Percentiles rank a stretch among this genome's conserved stretches.
phyloP scores from a whole-genome alignment of 1,284 basidiomycete species.

The Neonothopanus nambi region DNA sequence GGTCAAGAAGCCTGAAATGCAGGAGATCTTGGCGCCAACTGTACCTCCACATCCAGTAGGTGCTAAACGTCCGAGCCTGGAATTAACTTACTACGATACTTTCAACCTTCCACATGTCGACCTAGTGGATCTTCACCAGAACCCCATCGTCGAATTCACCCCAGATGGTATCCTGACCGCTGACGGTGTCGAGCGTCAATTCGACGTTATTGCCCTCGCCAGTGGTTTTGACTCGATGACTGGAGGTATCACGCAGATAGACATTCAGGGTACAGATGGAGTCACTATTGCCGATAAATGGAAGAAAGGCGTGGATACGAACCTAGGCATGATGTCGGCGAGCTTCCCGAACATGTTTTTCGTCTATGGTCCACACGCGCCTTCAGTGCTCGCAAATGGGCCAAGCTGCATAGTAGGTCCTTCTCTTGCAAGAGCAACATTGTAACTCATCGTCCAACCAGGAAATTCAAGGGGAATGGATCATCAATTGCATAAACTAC shows the following conservation, averaged over 20 bases:
- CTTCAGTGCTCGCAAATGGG: conserved; percentile 9
- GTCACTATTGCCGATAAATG: conserved; percentile 13
- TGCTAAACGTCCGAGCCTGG: conserved; percentile 13
- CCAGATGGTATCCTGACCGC: conserved; percentile 1
- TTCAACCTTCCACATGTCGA: conserved; percentile 14
- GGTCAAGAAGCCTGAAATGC: conserved; percentile 1
- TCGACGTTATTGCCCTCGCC: conserved; percentile 13
- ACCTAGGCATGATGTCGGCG: conserved; percentile 11
- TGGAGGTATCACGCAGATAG: conserved; percentile 13
- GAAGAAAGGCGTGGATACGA: conserved; percentile 9
- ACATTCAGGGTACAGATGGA: conserved; percentile 11
- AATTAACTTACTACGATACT: conserved; percentile 13
- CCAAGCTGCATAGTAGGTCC: conserved; percentile 10
- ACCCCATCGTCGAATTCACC: conserved; percentile 6
- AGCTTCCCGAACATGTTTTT: conserved; percentile 16
- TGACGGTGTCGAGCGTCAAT: conserved; percentile 10
- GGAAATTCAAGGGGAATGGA: conserved; percentile 16
- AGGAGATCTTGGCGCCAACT: conserved; percentile 9
- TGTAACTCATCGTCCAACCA: neutral
- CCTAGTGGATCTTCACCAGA: conserved; percentile 8
- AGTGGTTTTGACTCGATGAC: conserved; percentile 15
- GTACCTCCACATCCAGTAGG: conserved; percentile 13
- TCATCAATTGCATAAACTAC: conserved; percentile 11
- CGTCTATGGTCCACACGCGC: conserved; percentile 9
- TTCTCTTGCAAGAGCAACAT: no score